Evolutionary conservation across 495 filamentous ascomycete genomes (phyloP).

Genomic region (Penicillium turbatum): DNA sequence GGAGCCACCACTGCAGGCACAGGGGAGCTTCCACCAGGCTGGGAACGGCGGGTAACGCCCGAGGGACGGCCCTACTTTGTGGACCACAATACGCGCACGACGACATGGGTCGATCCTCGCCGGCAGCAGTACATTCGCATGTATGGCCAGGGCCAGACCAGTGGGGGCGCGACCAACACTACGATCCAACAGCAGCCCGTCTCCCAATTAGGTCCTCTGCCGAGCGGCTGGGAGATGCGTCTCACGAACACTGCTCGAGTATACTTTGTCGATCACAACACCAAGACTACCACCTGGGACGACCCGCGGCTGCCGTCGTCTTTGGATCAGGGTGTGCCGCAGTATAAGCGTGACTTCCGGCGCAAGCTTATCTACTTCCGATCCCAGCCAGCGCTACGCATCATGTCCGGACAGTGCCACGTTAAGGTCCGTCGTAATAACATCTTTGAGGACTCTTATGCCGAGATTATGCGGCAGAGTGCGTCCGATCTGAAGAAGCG

Average conservation of each 20-base stretch:
- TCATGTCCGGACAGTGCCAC: constrained; percentile 93
- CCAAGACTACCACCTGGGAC: constrained; percentile 99
- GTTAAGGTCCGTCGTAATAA: constrained; percentile 95
- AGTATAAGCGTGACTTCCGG: constrained; percentile 98
- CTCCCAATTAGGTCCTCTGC: constrained; percentile 92
- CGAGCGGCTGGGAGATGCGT: constrained; percentile 99
- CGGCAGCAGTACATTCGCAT: constrained; percentile 97
- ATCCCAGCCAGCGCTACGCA: constrained; percentile 92
- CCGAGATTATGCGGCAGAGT: constrained; percentile 95
- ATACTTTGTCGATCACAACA: constrained; percentile 99
- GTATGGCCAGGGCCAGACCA: constrained; percentile 69
- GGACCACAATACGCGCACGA: constrained; percentile 98
- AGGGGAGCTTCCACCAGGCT: constrained; percentile 90
- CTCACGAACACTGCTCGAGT: constrained; percentile 96
- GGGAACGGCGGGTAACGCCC: constrained; percentile 93
- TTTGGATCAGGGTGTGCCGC: constrained; percentile 94
- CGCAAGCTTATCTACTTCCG: constrained; percentile 99
- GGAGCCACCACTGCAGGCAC: constrained; percentile 92
- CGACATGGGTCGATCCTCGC: constrained; percentile 98
- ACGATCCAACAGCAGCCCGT: constrained; percentile 97
- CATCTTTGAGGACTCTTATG: constrained; percentile 98
- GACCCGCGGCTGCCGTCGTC: constrained; percentile 94
- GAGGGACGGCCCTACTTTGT: constrained; percentile 96
- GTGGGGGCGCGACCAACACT: constrained; percentile 61
- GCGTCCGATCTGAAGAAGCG: constrained; percentile 97